Conservation (phyloP, 169 alveolate genomes). For the Eimeria zaria region DNA sequence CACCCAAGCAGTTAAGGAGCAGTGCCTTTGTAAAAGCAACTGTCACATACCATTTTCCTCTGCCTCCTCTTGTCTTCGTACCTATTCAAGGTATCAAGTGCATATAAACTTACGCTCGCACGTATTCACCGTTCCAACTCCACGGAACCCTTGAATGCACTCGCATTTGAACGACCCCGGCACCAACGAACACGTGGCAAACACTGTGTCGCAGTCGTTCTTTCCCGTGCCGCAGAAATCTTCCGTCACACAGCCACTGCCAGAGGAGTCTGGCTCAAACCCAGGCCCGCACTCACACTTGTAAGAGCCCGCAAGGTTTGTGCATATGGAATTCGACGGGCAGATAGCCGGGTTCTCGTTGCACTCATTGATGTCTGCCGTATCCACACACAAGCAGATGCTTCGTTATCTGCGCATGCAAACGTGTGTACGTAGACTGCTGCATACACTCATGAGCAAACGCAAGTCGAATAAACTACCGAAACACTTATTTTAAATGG, state of each 20-base stretch:
- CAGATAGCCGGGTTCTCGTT: constrained; percentile 61
- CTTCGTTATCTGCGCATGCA: background rate
- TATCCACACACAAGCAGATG: background rate
- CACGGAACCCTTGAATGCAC: constrained; percentile 78
- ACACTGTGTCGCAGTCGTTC: constrained; percentile 63
- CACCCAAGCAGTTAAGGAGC: background rate
- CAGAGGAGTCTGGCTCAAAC: constrained; percentile 57
- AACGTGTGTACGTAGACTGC: background rate
- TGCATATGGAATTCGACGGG: constrained; percentile 75
- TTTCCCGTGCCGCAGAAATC: constrained; percentile 77
- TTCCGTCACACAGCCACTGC: constrained; percentile 55
- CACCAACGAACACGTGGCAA: constrained; percentile 78
- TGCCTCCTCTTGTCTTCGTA: background rate
- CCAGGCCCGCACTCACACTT: constrained; percentile 83
- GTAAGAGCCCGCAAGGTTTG: constrained; percentile 83
- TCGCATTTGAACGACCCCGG: constrained; percentile 82
- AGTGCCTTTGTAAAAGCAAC: background rate
- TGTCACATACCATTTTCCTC: background rate
- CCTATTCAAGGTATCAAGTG: background rate
- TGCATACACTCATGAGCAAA: background rate
- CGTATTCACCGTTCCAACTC: constrained; percentile 74
- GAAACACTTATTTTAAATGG: background rate
- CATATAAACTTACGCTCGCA: constrained; percentile 74
- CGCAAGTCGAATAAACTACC: background rate
- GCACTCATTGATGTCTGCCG: constrained; percentile 84